These are phyloP conservation scores for Blastobotrys americana DNA, from an alignment of 805 yeast genomes.

Conservation along the genomic window DNA sequence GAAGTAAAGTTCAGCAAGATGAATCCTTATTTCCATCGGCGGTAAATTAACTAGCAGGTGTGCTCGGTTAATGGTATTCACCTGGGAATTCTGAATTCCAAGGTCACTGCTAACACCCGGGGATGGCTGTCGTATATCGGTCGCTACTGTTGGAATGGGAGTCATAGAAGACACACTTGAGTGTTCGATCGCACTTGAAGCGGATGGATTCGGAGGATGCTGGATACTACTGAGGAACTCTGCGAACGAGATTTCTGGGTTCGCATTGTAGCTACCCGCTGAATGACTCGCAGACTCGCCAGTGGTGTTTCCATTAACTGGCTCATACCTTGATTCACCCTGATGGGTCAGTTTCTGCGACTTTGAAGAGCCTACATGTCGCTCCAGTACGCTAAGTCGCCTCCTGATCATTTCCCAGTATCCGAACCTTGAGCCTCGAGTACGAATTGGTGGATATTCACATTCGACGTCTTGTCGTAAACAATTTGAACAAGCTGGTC, in stretches of 20 bases:
- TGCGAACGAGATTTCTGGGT: neutral
- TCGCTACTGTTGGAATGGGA: neutral
- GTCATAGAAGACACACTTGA: neutral
- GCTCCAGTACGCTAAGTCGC: conserved; percentile 18
- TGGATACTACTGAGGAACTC: neutral
- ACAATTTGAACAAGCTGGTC: conserved; percentile 33
- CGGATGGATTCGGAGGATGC: neutral
- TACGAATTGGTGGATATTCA: conserved; percentile 31
- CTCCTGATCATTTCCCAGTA: conserved; percentile 27
- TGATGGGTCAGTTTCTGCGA: too few species aligned
- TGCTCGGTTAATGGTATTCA: too few species aligned
- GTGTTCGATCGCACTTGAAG: neutral
- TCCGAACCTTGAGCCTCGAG: conserved; percentile 32
- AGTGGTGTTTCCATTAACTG: neutral
- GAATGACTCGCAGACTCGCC: neutral
- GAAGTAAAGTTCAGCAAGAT: conserved; percentile 31
- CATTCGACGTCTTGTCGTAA: conserved; percentile 28
- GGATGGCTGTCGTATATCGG: neutral
- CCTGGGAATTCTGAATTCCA: too few species aligned
- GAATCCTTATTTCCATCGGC: conserved; percentile 22
- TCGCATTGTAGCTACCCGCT: neutral
- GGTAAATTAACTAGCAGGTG: conserved; percentile 12
- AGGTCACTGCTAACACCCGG: neutral
- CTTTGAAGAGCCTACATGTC: conserved; percentile 7
- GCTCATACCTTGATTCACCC: too few species aligned